These are phyloP conservation scores for Rhodomyrtus psidioides DNA, from an alignment of 441 rosid genomes.

Conservation along the genomic window DNA sequence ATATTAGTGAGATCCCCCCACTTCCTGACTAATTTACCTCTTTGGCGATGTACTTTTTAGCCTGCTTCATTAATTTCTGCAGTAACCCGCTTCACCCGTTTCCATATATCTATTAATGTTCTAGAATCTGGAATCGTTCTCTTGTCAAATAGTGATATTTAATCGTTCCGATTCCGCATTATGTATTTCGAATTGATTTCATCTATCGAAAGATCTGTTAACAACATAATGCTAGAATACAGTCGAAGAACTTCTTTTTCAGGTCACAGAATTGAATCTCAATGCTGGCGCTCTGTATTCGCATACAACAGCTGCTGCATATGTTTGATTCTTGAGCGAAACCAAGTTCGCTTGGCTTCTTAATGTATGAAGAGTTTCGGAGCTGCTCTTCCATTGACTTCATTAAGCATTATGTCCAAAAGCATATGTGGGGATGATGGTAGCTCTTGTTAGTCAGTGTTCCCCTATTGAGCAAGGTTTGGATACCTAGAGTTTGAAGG, in stretches of 20 bases:
- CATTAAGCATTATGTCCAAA: background rate
- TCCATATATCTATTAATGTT: slow-evolving; percentile 12
- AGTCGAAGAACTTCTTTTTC: background rate
- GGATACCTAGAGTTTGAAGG: background rate
- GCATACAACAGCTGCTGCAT: background rate
- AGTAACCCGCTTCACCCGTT: slow-evolving; percentile 3
- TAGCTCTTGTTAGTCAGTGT: background rate
- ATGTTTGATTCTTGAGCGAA: background rate
- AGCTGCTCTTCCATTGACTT: background rate
- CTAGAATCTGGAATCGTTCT: background rate
- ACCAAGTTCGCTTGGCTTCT: background rate
- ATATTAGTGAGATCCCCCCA: slow-evolving; percentile 3
- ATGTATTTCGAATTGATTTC: background rate
- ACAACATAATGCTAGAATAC: background rate
- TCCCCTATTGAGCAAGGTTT: background rate
- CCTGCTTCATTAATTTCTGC: slow-evolving; percentile 1
- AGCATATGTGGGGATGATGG: background rate
- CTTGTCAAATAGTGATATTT: slow-evolving; percentile 9
- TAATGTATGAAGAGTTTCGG: background rate
- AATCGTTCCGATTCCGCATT: background rate
- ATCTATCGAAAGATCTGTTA: background rate
- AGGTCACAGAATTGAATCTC: background rate
- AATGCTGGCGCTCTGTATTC: background rate
- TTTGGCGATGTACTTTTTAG: background rate
- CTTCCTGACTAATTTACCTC: background rate